Conservation (phyloP, 257 asterid species). For the Nicotiana undulata region DNA sequence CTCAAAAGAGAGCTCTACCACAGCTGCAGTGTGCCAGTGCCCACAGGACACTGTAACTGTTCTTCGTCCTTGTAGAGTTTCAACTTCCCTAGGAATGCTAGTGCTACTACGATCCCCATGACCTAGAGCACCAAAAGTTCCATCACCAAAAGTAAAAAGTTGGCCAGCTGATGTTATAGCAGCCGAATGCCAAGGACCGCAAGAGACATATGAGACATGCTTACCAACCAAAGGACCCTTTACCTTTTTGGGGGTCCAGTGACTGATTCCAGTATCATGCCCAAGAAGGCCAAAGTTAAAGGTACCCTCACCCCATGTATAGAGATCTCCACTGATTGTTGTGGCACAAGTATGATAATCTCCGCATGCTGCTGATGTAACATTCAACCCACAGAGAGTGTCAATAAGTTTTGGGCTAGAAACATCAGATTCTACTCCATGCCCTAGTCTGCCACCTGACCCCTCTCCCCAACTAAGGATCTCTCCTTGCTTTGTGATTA, state of each 20-base stretch:
- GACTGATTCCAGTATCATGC: slow-evolving; percentile 52
- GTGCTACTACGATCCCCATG: slow-evolving; percentile 51
- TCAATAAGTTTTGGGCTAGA: slow-evolving; percentile 40
- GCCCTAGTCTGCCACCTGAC: slow-evolving; percentile 63
- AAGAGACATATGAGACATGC: slow-evolving; percentile 40
- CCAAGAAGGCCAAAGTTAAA: slow-evolving; percentile 59
- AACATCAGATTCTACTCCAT: slow-evolving; percentile 47
- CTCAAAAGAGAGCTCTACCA: slow-evolving; percentile 35
- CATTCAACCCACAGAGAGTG: slow-evolving; percentile 32
- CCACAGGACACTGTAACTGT: slow-evolving; percentile 55
- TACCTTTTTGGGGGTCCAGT: slow-evolving; percentile 60
- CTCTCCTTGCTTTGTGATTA: slow-evolving; percentile 56
- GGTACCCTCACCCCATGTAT: slow-evolving; percentile 75
- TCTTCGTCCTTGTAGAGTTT: slow-evolving; percentile 41
- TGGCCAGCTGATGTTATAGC: slow-evolving; percentile 49
- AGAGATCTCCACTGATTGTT: slow-evolving; percentile 53
- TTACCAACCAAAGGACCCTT: slow-evolving; percentile 44
- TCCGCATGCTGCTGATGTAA: slow-evolving; percentile 56
- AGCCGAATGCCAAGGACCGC: slow-evolving; percentile 87
- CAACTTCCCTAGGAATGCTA: slow-evolving; percentile 53
- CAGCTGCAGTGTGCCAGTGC: slow-evolving; percentile 79
- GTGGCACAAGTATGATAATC: slow-evolving; percentile 70
- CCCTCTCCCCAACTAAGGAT: slow-evolving; percentile 72
- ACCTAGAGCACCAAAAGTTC: slow-evolving; percentile 77
- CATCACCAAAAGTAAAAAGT: slow-evolving; percentile 73